Percentiles rank a stretch among this genome's conserved stretches.
Conservation (phyloP, 1,139 yeast genomes). For the Lipomyces yarrowii region DNA sequence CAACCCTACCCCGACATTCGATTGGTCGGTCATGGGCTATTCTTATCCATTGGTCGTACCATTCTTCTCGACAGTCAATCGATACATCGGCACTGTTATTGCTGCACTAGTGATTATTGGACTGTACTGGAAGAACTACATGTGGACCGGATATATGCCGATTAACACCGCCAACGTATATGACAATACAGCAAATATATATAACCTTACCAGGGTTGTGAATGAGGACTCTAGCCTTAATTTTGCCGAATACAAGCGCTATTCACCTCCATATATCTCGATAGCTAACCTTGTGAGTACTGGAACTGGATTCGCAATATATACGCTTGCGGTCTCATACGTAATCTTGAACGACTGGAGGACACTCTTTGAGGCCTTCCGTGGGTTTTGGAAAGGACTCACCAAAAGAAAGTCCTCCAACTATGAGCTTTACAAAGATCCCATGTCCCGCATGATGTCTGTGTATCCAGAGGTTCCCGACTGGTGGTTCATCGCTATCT, state of each 20-base stretch:
- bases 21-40: constrained; percentile 46
- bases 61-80: constrained; percentile 21
- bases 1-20: constrained; percentile 58
- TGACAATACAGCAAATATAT: constrained; percentile 54
- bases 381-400: constrained; percentile 26
- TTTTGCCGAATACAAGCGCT: constrained; percentile 50
- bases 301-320: constrained; percentile 16
- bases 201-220: constrained; percentile 52
- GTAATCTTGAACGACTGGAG: constrained; percentile 34
- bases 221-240: constrained; percentile 50
- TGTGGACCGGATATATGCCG: constrained; percentile 27
- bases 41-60: constrained; percentile 18
- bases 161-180: constrained; percentile 43
- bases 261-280: constrained; percentile 50
- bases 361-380: constrained; percentile 10
- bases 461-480: constrained; percentile 62
- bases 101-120: constrained; percentile 6
- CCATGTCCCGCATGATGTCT: constrained; percentile 53
- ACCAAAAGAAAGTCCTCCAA: constrained; percentile 50
- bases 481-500: constrained; percentile 38
- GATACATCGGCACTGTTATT: constrained; percentile 18
- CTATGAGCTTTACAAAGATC: constrained; percentile 38
- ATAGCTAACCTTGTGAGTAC: constrained; percentile 19
- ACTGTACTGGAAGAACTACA: constrained; percentile 18
- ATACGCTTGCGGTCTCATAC: constrained; percentile 34